Base-by-base conservation (phyloP, 495 filamentous ascomycete species). In the Xylaria longipes region DNA sequence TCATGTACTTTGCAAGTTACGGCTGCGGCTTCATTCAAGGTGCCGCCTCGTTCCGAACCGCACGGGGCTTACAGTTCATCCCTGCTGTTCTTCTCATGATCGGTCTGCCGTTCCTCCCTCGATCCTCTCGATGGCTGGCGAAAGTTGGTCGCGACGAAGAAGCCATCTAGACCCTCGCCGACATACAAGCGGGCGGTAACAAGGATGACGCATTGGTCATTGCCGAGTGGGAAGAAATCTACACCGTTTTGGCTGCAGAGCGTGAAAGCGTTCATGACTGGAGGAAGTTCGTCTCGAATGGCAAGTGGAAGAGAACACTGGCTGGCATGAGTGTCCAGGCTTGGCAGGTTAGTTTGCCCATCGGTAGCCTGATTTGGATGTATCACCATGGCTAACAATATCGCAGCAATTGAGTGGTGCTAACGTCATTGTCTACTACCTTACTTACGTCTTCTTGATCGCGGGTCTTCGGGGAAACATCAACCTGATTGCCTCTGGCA, bases 381-480 rank as follows among this genome's bases (percentile, higher is more conserved):
- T n/a, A 31, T 37, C 29, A n/a, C 46, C 29, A 31, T 69, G 82
- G 87, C 75, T 88, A 84, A 65, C 77, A 90, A 43, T 86, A 85
- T 68, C 84, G 84, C 87, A 93, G 81, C 92, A 94, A 75, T 71
- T 94, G 29, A 83, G 84, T 8, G 92, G 92, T 6, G 90, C 88
- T 1, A 93, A 92, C 73, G 88, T 90, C 33, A 89, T 90, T 65
- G 90, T 90, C 69, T 91, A 92, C 81, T 92, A 93, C 68, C 87
- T 92, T 11, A 89, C 89, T 3, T 92, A 92, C 75, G 88, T 94
- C 57, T 92, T 93, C 72, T 74, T 88, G 58, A 94, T 94, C 91
- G 88, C 89, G 1, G 82, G 86, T 63, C 82, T 90, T 5, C 80
- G 82, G 12, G 91, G 91, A 41, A 88, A 93, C 79, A 83, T 90